phyloP scores from a whole-genome alignment of 306 rosid genomes.

The Fragaria nilgerrensis region DNA sequence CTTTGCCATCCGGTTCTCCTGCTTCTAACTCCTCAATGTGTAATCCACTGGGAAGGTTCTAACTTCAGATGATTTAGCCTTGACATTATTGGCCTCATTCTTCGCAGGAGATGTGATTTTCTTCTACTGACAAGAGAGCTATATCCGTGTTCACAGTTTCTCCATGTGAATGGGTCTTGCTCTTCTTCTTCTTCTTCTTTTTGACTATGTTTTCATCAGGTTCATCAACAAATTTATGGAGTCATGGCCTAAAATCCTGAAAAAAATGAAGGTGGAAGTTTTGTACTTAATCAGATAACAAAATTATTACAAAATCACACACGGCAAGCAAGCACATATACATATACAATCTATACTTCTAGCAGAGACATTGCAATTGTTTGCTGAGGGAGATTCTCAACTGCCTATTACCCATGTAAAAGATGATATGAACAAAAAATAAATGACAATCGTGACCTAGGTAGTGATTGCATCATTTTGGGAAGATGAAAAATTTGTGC shows the following conservation, averaged over 20 bases:
- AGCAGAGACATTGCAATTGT: not conserved
- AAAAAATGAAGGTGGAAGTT: constrained; percentile 6
- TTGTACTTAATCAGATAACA: not conserved
- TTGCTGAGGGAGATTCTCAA: not conserved
- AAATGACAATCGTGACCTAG: not conserved
- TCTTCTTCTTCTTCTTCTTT: constrained; percentile 45
- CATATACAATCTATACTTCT: not conserved
- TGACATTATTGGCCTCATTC: constrained; percentile 26
- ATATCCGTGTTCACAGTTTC: constrained; percentile 32
- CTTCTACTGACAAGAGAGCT: constrained; percentile 31
- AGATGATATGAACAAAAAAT: not conserved
- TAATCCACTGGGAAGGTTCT: constrained; percentile 52
- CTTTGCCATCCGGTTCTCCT: constrained; percentile 61
- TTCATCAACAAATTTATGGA: constrained; percentile 34
- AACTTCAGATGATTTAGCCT: constrained; percentile 40
- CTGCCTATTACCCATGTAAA: not conserved
- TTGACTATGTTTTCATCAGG: constrained; percentile 38
- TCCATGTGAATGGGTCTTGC: constrained; percentile 37
- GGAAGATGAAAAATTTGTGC: not conserved
- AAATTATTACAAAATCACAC: not conserved
- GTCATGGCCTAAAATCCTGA: constrained; percentile 31
- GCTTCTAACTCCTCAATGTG: constrained; percentile 54
- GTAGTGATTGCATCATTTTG: not conserved
- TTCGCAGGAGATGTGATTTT: constrained; percentile 19
- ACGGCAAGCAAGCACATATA: not conserved